Evolutionary conservation across 305 asterid species (phyloP), one percentile per base, ranked within the genome.

Genomic region (Fraxinus albicans): DNA sequence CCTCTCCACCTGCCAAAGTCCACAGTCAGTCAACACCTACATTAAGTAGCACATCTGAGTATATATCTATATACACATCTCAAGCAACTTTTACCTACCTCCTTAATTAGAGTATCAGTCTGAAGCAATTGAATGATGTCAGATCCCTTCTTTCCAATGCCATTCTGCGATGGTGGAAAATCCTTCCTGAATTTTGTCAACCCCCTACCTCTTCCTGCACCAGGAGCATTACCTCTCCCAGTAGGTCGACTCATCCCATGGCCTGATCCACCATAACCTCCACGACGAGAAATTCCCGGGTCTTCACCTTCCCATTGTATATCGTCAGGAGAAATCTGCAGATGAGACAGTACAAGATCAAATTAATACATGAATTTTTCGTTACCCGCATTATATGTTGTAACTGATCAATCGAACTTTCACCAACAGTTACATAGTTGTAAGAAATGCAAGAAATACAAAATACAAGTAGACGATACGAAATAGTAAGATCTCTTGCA

Each of bases 131-230:
- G 92, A 77, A 92, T 85, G 84, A 88, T 91, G 27, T 90, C 90
- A 29, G 86, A 77, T 50, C 90, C 89, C 85, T 90, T 89, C 87
- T 88, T 92, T 76, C 88, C 90, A n/a, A 84, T 79, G 75, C 96
- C 94, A 84, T 89, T 92, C 80, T 91, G 92, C 27, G 92, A 85
- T 79, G 90, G 89, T 58, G 86, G 93, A 78, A 92, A 90, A 65
- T 90, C 92, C 82, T 91, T 92, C 86, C 89, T 86, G 47, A 89
- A 84, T 86, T 88, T 89, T 79, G 90, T 78, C 82, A 86, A 27
- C 19, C 94, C 94, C 86, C 94, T 89, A 77, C 94, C 94, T 89
- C 96, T 88, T 84, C 93, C 93, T 0, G 85, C 82, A 85, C 90
- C 90, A 33, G 90, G 91, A 72, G 80, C 85, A 81, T 81, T 83